Conservation (phyloP, 805 yeast genomes). For the Candida pseudofarinosa region DNA sequence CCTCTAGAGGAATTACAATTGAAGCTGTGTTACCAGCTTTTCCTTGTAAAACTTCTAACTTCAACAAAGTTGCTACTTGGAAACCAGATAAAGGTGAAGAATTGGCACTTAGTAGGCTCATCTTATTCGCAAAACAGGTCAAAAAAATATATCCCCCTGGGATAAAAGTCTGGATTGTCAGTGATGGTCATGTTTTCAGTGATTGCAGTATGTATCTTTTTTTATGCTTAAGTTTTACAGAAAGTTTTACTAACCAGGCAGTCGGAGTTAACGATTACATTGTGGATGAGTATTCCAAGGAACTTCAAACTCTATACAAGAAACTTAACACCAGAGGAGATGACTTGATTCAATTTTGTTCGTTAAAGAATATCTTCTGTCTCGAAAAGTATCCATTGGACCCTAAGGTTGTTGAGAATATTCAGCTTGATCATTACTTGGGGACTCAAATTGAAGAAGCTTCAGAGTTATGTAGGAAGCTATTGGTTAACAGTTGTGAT, state of each 20-base stretch:
- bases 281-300: constrained; percentile 45
- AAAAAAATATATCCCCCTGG: constrained; percentile 50
- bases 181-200: constrained; percentile 64
- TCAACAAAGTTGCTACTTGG: constrained; percentile 45
- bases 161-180: constrained; percentile 50
- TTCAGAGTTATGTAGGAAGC: constrained; percentile 34
- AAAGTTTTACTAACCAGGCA: constrained; percentile 10
- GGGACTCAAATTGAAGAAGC: constrained; percentile 28
- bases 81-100: constrained; percentile 53
- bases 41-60: constrained; percentile 61
- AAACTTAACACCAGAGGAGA: constrained; percentile 25
- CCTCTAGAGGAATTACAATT: constrained; percentile 43
- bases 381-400: constrained; percentile 14
- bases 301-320: constrained; percentile 42
- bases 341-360: constrained; percentile 25
- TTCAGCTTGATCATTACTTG: constrained; percentile 27
- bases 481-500: constrained; percentile 35
- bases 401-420: constrained; percentile 13
- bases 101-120: constrained; percentile 29
- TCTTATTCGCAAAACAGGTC: constrained; percentile 25
- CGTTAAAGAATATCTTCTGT: constrained; percentile 33
- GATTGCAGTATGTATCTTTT: constrained; percentile 36
- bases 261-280: constrained; percentile 55
- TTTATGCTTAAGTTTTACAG: constrained; percentile 3
- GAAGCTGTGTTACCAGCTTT: constrained; percentile 62